Conservation (phyloP, 2,329 filamentous ascomycete genomes). For the Neonectria hederae region DNA sequence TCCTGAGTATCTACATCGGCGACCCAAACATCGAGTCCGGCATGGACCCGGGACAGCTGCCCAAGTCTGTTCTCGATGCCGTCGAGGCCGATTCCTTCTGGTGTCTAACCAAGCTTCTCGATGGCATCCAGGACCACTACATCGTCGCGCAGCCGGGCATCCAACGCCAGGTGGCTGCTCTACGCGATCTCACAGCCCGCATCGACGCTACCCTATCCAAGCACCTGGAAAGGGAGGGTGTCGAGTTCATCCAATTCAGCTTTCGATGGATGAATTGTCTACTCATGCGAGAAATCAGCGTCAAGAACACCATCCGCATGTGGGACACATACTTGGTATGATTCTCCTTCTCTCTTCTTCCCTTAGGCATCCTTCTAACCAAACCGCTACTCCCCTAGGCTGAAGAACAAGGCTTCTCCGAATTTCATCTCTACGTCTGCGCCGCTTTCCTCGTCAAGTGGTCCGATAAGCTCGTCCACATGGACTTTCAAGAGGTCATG, state of each 20-base stretch:
- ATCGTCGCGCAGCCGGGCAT: conserved; percentile 98
- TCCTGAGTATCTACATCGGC: conserved; percentile 93
- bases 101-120: conserved; percentile 97
- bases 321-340: conserved; percentile 98
- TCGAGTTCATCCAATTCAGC: conserved; percentile 99
- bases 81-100: conserved; percentile 98
- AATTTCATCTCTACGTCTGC: conserved; percentile 98
- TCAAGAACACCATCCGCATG: conserved; percentile 97
- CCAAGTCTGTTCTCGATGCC: conserved; percentile 89
- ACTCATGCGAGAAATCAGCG: conserved; percentile 95
- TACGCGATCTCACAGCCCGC: conserved; percentile 88
- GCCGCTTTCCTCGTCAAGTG: conserved; percentile 98
- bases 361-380: not conserved
- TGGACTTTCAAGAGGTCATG: conserved; percentile 99
- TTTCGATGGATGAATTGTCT: conserved; percentile 99
- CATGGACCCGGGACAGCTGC: conserved; percentile 96
- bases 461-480: conserved; percentile 92
- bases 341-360: conserved; percentile 25
- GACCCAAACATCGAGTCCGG: conserved; percentile 90
- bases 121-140: conserved; percentile 99
- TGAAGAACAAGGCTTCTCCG: conserved; percentile 97
- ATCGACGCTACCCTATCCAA: conserved; percentile 87
- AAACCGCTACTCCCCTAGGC: conserved; percentile 64
- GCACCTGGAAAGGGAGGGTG: conserved; percentile 88
- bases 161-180: conserved; percentile 87